Conservation (phyloP, 257 asterid genomes). For the Solanum ossicruentum region DNA sequence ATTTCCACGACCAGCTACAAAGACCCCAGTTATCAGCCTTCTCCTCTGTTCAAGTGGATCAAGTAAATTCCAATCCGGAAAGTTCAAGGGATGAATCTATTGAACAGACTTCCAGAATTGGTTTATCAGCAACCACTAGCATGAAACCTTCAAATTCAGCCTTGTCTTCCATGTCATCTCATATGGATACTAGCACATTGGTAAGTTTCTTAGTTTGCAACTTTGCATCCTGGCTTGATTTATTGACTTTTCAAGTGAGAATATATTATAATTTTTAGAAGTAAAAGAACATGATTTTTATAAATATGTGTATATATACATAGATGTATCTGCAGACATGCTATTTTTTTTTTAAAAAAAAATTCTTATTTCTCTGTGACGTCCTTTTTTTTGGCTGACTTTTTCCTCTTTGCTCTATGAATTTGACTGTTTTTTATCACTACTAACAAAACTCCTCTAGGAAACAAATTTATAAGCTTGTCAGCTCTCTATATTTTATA, state of each 20-base stretch:
- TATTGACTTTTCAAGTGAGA: background rate
- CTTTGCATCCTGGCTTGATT: background rate
- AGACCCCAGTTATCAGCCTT: constrained; percentile 36
- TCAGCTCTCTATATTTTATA: background rate
- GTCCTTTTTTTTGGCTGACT: background rate
- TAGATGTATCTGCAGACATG: background rate
- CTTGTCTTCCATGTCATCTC: constrained; percentile 27
- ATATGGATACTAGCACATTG: constrained; percentile 28
- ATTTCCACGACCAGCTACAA: constrained; percentile 43
- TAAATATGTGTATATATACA: background rate
- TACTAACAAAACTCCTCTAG: background rate
- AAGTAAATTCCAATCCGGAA: constrained; percentile 31
- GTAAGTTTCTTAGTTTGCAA: constrained; percentile 15
- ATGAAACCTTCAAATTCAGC: constrained; percentile 19
- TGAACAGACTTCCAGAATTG: constrained; percentile 58
- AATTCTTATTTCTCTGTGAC: background rate
- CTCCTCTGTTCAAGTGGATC: constrained; percentile 38
- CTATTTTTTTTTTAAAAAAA: background rate
- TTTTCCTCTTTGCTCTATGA: background rate
- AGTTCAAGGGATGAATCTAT: constrained; percentile 50
- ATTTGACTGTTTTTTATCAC: background rate
- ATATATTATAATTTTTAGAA: background rate
- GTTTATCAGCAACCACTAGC: constrained; percentile 29
- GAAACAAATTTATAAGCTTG: background rate
- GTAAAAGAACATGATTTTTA: background rate